A percentile compares a stretch with the other conserved stretches of the same genome.
Conservation (phyloP, 352 stramenopile species). For the Phytophthora chlamydospora region DNA sequence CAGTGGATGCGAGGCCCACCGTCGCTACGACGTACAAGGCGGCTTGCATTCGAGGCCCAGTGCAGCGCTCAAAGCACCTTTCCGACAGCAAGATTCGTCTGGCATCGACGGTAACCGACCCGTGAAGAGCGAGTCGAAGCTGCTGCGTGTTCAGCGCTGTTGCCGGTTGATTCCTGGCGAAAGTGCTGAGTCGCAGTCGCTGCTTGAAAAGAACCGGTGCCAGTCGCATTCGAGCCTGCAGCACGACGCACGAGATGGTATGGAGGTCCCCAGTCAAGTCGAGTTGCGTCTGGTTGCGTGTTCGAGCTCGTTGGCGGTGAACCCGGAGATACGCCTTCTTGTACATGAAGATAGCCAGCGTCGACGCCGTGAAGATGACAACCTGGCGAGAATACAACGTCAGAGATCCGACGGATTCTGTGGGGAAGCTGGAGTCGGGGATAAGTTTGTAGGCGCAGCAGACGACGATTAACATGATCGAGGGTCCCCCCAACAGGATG, state of each 20-base stretch:
- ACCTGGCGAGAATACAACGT: constrained; percentile 17
- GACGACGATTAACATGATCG: constrained; percentile 10
- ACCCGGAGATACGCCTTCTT: constrained; percentile 20
- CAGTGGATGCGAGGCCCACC: constrained; percentile 9
- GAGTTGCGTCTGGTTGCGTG: neutral
- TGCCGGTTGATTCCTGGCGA: constrained; percentile 6
- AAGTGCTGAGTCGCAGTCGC: constrained; percentile 8
- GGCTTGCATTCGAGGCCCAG: neutral
- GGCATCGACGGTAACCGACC: constrained; percentile 22
- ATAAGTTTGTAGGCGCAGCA: constrained; percentile 16
- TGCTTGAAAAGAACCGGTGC: neutral
- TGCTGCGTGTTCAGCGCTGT: constrained; percentile 3
- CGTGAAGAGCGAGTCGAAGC: constrained; percentile 15
- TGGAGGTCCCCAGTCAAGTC: constrained; percentile 13
- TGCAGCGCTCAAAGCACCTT: neutral
- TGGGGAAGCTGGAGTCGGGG: neutral
- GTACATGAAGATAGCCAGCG: constrained; percentile 35
- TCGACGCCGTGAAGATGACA: constrained; percentile 33
- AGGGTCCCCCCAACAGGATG: constrained; percentile 14
- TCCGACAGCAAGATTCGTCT: constrained; percentile 10
- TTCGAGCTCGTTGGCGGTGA: neutral
- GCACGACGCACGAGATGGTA: constrained; percentile 31
- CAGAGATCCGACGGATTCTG: neutral
- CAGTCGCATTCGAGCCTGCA: constrained; percentile 26
- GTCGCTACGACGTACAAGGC: neutral